Percentiles rank a stretch among this genome's conserved stretches.
Evolutionary conservation across 208 protist species (phyloP).

Genomic region (Trypanosoma scelopori): DNA sequence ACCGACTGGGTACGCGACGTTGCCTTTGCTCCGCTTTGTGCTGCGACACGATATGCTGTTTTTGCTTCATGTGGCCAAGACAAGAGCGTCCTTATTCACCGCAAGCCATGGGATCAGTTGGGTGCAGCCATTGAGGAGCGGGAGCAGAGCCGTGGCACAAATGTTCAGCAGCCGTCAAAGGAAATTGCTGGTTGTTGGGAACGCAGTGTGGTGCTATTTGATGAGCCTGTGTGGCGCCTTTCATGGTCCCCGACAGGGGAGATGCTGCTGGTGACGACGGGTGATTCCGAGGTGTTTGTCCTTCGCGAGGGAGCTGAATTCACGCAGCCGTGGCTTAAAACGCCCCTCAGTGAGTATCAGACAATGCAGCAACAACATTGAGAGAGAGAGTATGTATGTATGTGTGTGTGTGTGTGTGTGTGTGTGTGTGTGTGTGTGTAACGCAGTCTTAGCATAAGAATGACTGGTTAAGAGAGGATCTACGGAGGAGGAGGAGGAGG

Average conservation of each 20-base stretch:
- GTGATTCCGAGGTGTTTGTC: conserved; percentile 66
- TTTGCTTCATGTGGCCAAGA: conserved; percentile 75
- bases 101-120: conserved; percentile 76
- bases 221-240: conserved; percentile 76
- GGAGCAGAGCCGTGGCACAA: not conserved
- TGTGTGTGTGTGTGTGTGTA: too few relatives aligned
- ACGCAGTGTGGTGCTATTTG: conserved; percentile 55
- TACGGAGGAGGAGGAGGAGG: too few relatives aligned
- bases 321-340: conserved; percentile 76
- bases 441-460: not conserved
- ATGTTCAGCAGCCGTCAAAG: conserved; percentile 22
- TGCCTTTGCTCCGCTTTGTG: conserved; percentile 64
- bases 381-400: not conserved
- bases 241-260: conserved; percentile 75
- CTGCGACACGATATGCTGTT: conserved; percentile 51
- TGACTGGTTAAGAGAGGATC: too few relatives aligned
- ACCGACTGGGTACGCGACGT: conserved; percentile 79
- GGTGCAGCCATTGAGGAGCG: conserved; percentile 15
- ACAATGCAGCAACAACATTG: not conserved
- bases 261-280: conserved; percentile 75
- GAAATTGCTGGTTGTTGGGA: conserved; percentile 50
- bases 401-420: too few relatives aligned
- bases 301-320: conserved; percentile 69
- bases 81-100: conserved; percentile 71
- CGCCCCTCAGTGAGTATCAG: conserved; percentile 68